Conservation (phyloP, 2,329 filamentous ascomycete genomes). For the Fusarium torreyae region DNA sequence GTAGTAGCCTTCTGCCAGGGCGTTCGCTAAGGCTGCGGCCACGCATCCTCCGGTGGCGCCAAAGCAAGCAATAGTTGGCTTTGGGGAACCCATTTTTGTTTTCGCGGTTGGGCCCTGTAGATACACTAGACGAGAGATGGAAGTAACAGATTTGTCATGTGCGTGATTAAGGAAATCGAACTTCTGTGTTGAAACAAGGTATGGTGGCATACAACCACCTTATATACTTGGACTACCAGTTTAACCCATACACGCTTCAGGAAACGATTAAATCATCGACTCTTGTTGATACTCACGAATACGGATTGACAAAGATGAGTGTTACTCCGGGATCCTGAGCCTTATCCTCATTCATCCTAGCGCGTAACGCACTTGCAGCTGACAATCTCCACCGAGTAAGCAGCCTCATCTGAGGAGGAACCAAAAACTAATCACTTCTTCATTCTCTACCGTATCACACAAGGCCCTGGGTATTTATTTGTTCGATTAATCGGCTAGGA, state of each 20-base stretch:
- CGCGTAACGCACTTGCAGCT: constrained; percentile 12
- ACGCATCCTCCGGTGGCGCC: constrained; percentile 1
- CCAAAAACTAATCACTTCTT: neutral
- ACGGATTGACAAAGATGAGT: too few relatives aligned
- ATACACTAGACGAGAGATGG: neutral
- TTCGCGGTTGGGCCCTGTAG: accelerated
- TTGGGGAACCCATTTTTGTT: neutral
- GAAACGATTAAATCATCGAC: neutral
- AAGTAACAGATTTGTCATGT: neutral
- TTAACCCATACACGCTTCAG: neutral
- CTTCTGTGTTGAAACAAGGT: neutral
- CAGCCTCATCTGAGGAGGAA: neutral
- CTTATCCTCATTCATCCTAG: neutral
- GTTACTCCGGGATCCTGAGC: too few relatives aligned
- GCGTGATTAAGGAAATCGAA: too few relatives aligned
- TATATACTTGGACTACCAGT: too few relatives aligned
- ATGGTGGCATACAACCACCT: neutral
- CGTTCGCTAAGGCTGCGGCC: neutral
- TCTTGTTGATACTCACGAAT: too few relatives aligned
- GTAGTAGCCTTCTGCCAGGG: neutral
- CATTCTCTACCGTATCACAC: neutral
- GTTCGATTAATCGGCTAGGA: neutral
- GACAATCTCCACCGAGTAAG: neutral
- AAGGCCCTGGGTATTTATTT: neutral
- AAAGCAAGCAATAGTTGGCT: constrained; percentile 3